Base-by-base conservation (phyloP, 2,329 filamentous ascomycete genomes). In the Mariannaea sp. region DNA sequence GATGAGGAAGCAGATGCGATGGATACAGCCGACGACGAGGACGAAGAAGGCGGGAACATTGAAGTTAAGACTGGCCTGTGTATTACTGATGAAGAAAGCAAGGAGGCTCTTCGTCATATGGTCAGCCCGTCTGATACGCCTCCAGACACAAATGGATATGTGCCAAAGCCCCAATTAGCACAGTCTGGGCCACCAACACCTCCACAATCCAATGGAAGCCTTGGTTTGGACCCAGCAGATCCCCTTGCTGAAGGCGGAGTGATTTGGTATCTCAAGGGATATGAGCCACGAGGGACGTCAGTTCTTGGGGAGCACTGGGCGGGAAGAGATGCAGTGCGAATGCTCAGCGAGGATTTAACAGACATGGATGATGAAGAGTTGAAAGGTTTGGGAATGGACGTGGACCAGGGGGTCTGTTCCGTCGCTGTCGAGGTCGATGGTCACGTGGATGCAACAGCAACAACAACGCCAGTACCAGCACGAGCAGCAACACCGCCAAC, bases 321-420 rank as follows among this genome's bases (percentile, higher is more conserved):
- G 0, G 89, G 87, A 2, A 81, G 86, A 27, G 88, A 92, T 49
- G 84, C 88, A 1, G 73, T 79, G 29, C 75, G 81, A 22, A 77
- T 76, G 62, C 85, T 93, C 71, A 95, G 90, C 65, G 92, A 96
- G 71, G 90, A 93, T 62, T 79, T 97, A 17, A 95, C 89, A 51
- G 93, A 97, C 68, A 85, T 97, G 69, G 92, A 96, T 64, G 92
- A 97, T 60, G 92, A 95, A 45, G 90, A 93, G 73, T 78, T 96
- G 53, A 86, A 89, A 65, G 90, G 88, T 27, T 75, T 91, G 27
- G 79, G 75, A 27, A 76, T 78, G 42, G 80, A 82, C 58, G 75
- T 83, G 24, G 79, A 80, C 59, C 76, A 80, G 30, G 62, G 61
- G 22, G 67, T 69, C 19, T 53, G 57, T 29, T 64, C 69, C 3